Evolutionary conservation across 1,284 basidiomycete species (phyloP), one percentile per base, ranked within the genome.

Genomic region (Malassezia psittaci): DNA sequence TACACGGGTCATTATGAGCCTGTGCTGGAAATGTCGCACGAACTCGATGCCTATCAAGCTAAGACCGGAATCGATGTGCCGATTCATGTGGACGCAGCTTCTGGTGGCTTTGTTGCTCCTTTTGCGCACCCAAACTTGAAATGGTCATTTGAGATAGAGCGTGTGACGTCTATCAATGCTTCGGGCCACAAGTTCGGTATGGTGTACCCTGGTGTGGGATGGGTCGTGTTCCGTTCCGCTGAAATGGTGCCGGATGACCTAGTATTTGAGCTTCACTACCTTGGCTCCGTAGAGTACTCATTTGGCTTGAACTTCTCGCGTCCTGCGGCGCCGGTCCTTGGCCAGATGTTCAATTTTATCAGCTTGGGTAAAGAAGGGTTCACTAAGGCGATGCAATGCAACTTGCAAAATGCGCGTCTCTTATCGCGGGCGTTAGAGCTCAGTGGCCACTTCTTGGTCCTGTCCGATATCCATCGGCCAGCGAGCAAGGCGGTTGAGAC

Each of bases 241-340:
- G 67, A 72, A n/a, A 51, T 64, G 34, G 84, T 90, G 10, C 69
- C 69, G 46, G 64, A 64, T 46, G 70, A 74, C 36, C 59, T 73
- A 13, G 86, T 94, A 63, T 96, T 96, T 70, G 90, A 96, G 76
- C 81, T 96, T 18, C 89, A 91, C 75, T 74, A 74, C 51, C 60
- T 74, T 13, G 71, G 71, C 18, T 62, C 61, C 4, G 67, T 66
- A 47, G 69, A 67, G 56, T 66, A 68, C 51, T 63, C 85, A 0
- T 96, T 91, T 79, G 91, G 89, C 21, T 81, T 96, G 69, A 96
- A 96, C 79, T 96, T 96, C 76, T 89, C 87, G 41, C 83, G 90
- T 9, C 89, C 88, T 0, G 88, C 88, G 21, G 83, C 87, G 39
- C 88, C 90, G 7, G 86, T 96, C 69, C 84, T 96, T 48, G 87